Evolutionary conservation across 2,329 filamentous ascomycete genomes (phyloP).

Genomic region (Didymella arachidicola): DNA sequence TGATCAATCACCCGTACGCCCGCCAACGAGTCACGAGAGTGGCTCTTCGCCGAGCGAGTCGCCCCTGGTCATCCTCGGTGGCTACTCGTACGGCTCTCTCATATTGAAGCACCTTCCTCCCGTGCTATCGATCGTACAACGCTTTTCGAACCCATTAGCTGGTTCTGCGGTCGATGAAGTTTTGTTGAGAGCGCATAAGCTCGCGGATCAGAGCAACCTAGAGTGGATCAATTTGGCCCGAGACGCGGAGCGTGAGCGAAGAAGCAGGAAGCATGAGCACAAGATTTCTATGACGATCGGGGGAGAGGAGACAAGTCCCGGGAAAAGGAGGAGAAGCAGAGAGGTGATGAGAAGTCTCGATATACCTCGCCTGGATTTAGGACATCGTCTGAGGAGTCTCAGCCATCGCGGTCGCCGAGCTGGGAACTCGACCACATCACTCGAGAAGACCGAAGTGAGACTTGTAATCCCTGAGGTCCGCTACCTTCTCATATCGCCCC

Average conservation of each 20-base stretch:
- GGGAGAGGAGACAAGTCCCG: slow-evolving; percentile 57
- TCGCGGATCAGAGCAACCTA: slow-evolving; percentile 69
- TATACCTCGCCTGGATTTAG: slow-evolving; percentile 45
- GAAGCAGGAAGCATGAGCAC: slow-evolving; percentile 41
- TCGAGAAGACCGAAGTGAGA: slow-evolving; percentile 4
- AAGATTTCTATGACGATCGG: slow-evolving; percentile 51
- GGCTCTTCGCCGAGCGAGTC: slow-evolving; percentile 4
- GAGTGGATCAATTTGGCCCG: slow-evolving; percentile 48
- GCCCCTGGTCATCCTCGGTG: slow-evolving; percentile 68
- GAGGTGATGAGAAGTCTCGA: slow-evolving; percentile 49
- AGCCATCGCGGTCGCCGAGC: slow-evolving; percentile 34
- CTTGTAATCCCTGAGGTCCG: slow-evolving; percentile 35
- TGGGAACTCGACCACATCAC: slow-evolving; percentile 16
- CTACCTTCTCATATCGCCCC: slow-evolving; percentile 59
- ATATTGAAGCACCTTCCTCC: slow-evolving; percentile 77
- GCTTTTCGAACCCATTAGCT: slow-evolving; percentile 63
- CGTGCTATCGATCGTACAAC: slow-evolving; percentile 61
- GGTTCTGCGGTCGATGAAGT: slow-evolving; percentile 73
- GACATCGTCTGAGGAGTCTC: slow-evolving; percentile 37
- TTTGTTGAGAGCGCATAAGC: slow-evolving; percentile 70
- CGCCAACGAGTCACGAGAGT: background rate
- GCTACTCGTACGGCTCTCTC: slow-evolving; percentile 92
- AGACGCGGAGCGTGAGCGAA: slow-evolving; percentile 30
- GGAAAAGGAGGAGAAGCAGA: slow-evolving; percentile 52
- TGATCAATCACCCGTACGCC: slow-evolving; percentile 23